Conservation (phyloP, 78 protist species). For the Chrysochromulina parva region DNA sequence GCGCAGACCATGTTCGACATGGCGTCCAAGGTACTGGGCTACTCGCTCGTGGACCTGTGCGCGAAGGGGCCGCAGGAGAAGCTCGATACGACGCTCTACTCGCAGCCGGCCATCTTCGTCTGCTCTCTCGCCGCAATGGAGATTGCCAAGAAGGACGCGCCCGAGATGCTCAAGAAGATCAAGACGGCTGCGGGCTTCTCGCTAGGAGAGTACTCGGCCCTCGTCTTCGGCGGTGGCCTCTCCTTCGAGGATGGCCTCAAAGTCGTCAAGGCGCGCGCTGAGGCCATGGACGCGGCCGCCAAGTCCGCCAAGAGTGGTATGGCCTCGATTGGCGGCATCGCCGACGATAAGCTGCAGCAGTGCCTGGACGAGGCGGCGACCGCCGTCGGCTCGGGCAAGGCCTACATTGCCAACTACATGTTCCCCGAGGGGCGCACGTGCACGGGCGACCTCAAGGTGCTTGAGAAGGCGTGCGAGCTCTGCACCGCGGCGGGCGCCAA, state of each 20-base stretch:
- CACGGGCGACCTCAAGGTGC: neutral
- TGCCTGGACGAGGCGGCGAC: neutral
- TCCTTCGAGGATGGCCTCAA: conserved; percentile 4
- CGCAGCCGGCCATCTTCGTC: conserved; percentile 26
- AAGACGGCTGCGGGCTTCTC: conserved; percentile 19
- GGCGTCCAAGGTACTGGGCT: neutral
- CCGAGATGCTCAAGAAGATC: conserved; percentile 27
- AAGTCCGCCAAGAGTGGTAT: neutral
- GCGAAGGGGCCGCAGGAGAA: conserved; percentile 30
- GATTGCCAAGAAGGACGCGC: conserved; percentile 12
- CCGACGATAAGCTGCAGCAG: neutral
- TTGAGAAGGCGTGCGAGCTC: neutral
- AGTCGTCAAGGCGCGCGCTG: conserved; percentile 27
- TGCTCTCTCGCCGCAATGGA: conserved; percentile 13
- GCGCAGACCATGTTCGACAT: neutral
- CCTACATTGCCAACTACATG: conserved; percentile 29
- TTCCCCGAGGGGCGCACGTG: conserved; percentile 26
- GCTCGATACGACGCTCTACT: conserved; percentile 22
- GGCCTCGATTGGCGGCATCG: neutral
- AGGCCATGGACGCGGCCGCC: conserved; percentile 27
- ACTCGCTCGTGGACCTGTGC: neutral
- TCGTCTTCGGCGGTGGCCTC: conserved; percentile 25
- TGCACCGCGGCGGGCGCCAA: neutral
- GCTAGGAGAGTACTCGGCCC: conserved; percentile 24
- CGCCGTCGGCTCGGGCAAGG: neutral